phyloP scores from a whole-genome alignment of 2,329 filamentous ascomycete genomes.

The Cryoendolithus antarcticus region DNA sequence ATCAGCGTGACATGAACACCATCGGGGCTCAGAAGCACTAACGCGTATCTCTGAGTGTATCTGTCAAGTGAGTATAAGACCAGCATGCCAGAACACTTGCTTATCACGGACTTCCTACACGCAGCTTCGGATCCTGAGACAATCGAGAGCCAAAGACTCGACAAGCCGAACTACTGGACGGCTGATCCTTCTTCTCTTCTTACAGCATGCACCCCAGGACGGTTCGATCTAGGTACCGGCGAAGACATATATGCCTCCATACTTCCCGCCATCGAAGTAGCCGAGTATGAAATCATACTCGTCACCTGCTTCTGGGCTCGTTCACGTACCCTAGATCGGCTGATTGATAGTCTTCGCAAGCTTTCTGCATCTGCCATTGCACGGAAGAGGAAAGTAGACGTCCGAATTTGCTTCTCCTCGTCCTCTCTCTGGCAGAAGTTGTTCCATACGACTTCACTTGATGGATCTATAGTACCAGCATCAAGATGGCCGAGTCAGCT shows the following conservation, averaged over 20 bases:
- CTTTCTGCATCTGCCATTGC: constrained; percentile 41
- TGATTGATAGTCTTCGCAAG: constrained; percentile 45
- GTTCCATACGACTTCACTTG: constrained; percentile 51
- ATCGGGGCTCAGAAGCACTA: too few species aligned
- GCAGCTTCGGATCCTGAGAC: neutral
- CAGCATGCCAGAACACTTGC: neutral
- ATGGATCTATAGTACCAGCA: constrained; percentile 50
- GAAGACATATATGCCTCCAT: constrained; percentile 34
- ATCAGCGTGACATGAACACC: too few species aligned
- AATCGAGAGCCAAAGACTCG: neutral
- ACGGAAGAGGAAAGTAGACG: constrained; percentile 33
- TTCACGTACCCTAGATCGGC: constrained; percentile 47
- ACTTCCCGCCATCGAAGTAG: constrained; percentile 48
- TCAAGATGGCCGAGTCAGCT: constrained; percentile 48
- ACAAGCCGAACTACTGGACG: constrained; percentile 8
- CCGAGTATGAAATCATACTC: constrained; percentile 55
- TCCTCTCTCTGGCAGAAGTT: constrained; percentile 61
- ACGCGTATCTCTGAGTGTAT: too few species aligned
- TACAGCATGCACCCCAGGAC: constrained; percentile 23
- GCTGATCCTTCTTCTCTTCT: constrained; percentile 2
- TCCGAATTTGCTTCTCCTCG: constrained; percentile 68
- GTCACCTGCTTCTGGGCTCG: constrained; percentile 75
- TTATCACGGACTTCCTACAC: constrained; percentile 2
- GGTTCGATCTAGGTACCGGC: constrained; percentile 33
- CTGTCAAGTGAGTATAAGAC: too few species aligned